Conservation (phyloP, 176 grass and related monocot species). For the Musa acuminata region DNA sequence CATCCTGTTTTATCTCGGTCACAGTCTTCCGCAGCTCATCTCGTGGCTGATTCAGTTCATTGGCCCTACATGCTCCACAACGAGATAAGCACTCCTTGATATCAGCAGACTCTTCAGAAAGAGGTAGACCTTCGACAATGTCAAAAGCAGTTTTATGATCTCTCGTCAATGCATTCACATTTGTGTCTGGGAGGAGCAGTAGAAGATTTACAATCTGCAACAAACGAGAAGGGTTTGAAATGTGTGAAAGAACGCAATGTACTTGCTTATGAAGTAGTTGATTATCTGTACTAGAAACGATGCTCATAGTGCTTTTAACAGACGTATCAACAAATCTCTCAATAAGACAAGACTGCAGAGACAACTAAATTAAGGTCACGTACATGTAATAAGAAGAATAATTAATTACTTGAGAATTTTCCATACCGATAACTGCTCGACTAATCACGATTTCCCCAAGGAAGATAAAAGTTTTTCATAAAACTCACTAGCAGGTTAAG, state of each 20-base stretch:
- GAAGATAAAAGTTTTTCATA: too few relatives aligned
- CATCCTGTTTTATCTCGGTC: conserved; percentile 89
- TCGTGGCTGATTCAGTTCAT: conserved; percentile 82
- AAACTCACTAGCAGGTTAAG: too few relatives aligned
- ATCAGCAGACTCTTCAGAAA: conserved; percentile 70
- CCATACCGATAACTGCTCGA: too few relatives aligned
- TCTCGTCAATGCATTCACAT: conserved; percentile 79
- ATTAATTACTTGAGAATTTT: too few relatives aligned
- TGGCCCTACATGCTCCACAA: conserved; percentile 69
- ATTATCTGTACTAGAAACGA: too few relatives aligned
- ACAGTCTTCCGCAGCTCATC: conserved; percentile 92
- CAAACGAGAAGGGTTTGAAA: conserved; percentile 22
- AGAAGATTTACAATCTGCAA: conserved; percentile 82
- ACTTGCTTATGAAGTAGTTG: too few relatives aligned
- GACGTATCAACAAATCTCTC: too few relatives aligned
- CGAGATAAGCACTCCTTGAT: conserved; percentile 72
- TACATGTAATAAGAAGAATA: too few relatives aligned
- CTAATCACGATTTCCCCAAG: too few relatives aligned
- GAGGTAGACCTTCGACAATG: conserved; percentile 67
- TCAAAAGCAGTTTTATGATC: conserved; percentile 93
- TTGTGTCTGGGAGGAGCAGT: conserved; percentile 72
- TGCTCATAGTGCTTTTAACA: too few relatives aligned
- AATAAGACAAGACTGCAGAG: too few relatives aligned
- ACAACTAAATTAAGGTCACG: too few relatives aligned
- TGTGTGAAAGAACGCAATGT: not conserved